Conservation (phyloP, 495 filamentous ascomycete genomes). For the Penicillium crystallinum region DNA sequence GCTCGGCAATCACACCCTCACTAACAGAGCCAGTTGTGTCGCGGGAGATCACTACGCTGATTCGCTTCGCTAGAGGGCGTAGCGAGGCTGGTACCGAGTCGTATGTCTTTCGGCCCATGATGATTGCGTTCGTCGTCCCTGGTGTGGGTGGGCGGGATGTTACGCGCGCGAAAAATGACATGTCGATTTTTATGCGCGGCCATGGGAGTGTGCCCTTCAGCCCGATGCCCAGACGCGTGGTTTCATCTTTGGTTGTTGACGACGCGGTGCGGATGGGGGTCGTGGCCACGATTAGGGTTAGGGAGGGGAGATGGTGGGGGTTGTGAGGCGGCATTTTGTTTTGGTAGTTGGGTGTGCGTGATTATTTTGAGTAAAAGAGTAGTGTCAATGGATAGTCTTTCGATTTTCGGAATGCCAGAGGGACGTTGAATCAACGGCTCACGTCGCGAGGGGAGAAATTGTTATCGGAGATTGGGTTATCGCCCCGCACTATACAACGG, state of each 20-base stretch:
- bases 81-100: conserved; percentile 72
- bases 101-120: conserved; percentile 98
- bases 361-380: background rate
- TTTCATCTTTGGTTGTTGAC: conserved; percentile 28
- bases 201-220: conserved; percentile 75
- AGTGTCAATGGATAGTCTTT: background rate
- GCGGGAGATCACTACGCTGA: conserved; percentile 74
- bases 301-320: conserved; percentile 15
- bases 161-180: conserved; percentile 89
- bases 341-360: background rate
- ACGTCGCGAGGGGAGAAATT: conserved; percentile 1
- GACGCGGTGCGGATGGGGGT: conserved; percentile 31
- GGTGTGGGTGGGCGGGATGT: conserved; percentile 57
- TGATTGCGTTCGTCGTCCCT: conserved; percentile 63
- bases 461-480: background rate
- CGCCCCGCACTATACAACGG: background rate
- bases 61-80: conserved; percentile 70
- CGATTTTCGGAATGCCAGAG: background rate
- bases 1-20: conserved; percentile 21
- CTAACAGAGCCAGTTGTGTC: conserved; percentile 24
- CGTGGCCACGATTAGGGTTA: conserved; percentile 43
- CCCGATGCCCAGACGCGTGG: conserved; percentile 77
- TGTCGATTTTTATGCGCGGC: conserved; percentile 80
- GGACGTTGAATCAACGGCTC: background rate
- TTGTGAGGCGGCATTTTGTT: conserved; percentile 22